Evolutionary conservation across 2,329 filamentous ascomycete genomes (phyloP).

Genomic region (Aureobasidium sp.): DNA sequence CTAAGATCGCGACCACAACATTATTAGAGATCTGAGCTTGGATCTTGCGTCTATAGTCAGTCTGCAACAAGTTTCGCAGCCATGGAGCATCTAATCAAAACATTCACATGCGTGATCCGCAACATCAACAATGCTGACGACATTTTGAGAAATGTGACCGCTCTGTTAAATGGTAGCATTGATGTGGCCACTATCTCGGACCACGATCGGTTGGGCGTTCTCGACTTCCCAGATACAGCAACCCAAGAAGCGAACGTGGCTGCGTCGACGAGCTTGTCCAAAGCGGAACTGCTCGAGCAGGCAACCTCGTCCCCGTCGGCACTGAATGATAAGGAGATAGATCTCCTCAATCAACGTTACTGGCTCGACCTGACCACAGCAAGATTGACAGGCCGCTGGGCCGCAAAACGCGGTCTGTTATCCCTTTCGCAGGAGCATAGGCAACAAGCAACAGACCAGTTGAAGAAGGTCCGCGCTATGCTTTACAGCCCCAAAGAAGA

Average conservation of each 20-base stretch:
- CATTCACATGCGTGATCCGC: neutral
- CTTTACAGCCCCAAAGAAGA: neutral
- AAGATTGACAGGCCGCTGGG: too few species aligned
- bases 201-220: neutral
- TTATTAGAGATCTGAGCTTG: too few species aligned
- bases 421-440: neutral
- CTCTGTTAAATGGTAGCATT: neutral
- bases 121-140: neutral
- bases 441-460: neutral
- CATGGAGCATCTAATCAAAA: neutral
- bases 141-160: neutral
- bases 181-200: neutral
- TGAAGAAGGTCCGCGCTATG: neutral
- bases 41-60: neutral
- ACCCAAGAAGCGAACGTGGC: neutral
- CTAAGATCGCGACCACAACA: too few species aligned
- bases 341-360: neutral
- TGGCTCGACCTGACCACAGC: neutral
- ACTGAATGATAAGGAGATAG: neutral
- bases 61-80: too few species aligned
- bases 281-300: neutral
- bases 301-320: neutral
- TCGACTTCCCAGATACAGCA: neutral
- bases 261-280: neutral
- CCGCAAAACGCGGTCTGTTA: neutral